Evolutionary conservation across 352 stramenopile species (phyloP), one percentile per base, ranked within the genome.

Genomic region (Pythium coloratum): DNA sequence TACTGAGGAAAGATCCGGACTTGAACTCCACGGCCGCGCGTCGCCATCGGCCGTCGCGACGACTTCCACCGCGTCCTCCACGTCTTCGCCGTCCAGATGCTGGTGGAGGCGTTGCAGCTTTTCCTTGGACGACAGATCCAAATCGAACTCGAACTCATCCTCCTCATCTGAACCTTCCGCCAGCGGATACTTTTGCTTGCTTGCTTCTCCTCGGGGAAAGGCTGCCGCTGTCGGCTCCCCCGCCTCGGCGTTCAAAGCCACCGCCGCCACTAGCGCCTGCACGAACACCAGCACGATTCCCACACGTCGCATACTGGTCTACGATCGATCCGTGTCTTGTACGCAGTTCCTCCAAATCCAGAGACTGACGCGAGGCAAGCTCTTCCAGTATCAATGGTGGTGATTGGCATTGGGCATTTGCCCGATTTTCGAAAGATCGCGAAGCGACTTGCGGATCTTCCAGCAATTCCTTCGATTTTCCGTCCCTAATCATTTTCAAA

Each of bases 101-200:
- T 62, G 24, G 10, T 64, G 51, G 6, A 62, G 30, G 1, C 42
- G 57, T 30, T 69, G 54, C 28, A 69, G 64, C 47, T 62, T 71
- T 6, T 51, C 26, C 55, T 68, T 71, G 53, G 69, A 71, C 20
- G 56, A 57, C 4, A 75, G 6, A 61, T 75, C 69, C 59, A 75
- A 42, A 51, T 75, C 69, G 28, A 71, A 60, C 24, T 69, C 64
- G 38, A 64, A 65, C 20, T 75, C 62, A 44, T 69, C 57, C 2
- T 54, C 61, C 5, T 46, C 54, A 28, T 68, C 67, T 9, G 44
- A 47, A 26, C 42, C 59, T 28, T 51, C 36, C n/a, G 63, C 50
- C 2, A 70, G 33, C 28, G 57, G 34, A 40, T 66, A 42, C 36
- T 26, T 36, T 14, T 6, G 32, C 20, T 9, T 57, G 28, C 2